phyloP scores from a whole-genome alignment of 2,329 filamentous ascomycete species.

The Aspergillus persii region DNA sequence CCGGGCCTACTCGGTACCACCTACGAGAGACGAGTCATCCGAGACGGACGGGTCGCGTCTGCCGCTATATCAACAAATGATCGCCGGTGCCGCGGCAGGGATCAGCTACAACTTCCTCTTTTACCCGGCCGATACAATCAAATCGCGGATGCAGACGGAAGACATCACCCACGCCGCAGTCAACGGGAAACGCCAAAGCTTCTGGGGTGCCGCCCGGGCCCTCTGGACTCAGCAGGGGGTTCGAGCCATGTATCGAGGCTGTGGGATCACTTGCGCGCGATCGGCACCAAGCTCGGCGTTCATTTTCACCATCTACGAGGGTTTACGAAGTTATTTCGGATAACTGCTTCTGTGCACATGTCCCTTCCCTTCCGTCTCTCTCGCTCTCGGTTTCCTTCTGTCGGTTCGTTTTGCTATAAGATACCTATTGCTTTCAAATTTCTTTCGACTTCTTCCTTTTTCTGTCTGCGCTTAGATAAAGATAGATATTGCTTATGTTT shows the following conservation, averaged over 20 bases:
- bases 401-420: slow-evolving; percentile 1
- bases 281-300: slow-evolving; percentile 95
- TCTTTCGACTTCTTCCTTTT: neutral
- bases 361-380: slow-evolving; percentile 1
- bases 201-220: slow-evolving; percentile 67
- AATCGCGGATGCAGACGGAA: slow-evolving; percentile 92
- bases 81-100: slow-evolving; percentile 82
- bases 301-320: slow-evolving; percentile 95
- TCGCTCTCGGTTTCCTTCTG: neutral
- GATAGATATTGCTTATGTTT: slow-evolving; percentile 2
- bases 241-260: slow-evolving; percentile 85
- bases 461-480: neutral
- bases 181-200: slow-evolving; percentile 59
- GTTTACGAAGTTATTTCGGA: slow-evolving; percentile 67
- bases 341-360: slow-evolving; percentile 19
- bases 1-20: slow-evolving; percentile 51
- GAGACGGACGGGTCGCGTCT: slow-evolving; percentile 52
- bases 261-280: slow-evolving; percentile 85
- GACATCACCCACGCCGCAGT: slow-evolving; percentile 52
- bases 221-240: slow-evolving; percentile 83
- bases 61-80: slow-evolving; percentile 80
- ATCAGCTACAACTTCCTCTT: slow-evolving; percentile 97
- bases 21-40: slow-evolving; percentile 5
- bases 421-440: slow-evolving; percentile 6
- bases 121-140: slow-evolving; percentile 96